Evolutionary conservation across 208 protist species (phyloP).

Genomic region (Balamuthia mandrillaris): DNA sequence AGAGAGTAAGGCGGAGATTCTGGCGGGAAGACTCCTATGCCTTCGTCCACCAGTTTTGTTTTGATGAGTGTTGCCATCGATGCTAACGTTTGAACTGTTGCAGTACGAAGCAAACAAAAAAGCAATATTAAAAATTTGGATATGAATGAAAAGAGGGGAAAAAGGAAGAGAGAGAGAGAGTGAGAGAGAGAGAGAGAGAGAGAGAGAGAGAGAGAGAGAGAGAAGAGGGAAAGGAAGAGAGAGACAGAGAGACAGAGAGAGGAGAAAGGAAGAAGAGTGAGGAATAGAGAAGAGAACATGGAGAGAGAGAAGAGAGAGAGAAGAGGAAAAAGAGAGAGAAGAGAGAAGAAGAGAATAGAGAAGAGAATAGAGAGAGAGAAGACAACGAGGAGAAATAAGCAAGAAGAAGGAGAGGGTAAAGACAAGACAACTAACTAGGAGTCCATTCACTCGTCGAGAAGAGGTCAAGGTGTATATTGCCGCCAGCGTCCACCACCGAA

Average conservation of each 20-base stretch:
- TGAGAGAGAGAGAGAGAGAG: background rate
- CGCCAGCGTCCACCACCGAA: background rate
- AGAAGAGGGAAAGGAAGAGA: background rate
- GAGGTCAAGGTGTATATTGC: background rate
- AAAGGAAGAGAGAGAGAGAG: background rate
- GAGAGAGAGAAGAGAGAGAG: background rate
- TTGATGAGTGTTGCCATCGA: background rate
- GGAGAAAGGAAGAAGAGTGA: background rate
- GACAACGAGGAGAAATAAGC: background rate
- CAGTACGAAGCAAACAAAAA: too few relatives aligned
- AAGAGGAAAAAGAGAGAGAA: background rate
- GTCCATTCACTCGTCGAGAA: conserved; percentile 11
- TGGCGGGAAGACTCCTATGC: background rate
- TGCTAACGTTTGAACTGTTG: background rate
- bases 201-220: background rate
- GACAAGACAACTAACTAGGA: background rate
- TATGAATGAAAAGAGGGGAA: background rate
- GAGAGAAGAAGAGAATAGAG: background rate
- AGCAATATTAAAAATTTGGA: too few relatives aligned
- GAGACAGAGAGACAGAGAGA: background rate
- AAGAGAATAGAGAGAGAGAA: background rate
- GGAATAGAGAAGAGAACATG: background rate
- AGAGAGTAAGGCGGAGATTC: background rate
- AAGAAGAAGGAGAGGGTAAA: background rate
- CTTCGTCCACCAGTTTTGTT: background rate